Percentiles rank a stretch among this genome's conserved stretches.
These are phyloP conservation scores for Crithidia mellificae DNA, from an alignment of 208 protist genomes.

Conservation along the genomic window DNA sequence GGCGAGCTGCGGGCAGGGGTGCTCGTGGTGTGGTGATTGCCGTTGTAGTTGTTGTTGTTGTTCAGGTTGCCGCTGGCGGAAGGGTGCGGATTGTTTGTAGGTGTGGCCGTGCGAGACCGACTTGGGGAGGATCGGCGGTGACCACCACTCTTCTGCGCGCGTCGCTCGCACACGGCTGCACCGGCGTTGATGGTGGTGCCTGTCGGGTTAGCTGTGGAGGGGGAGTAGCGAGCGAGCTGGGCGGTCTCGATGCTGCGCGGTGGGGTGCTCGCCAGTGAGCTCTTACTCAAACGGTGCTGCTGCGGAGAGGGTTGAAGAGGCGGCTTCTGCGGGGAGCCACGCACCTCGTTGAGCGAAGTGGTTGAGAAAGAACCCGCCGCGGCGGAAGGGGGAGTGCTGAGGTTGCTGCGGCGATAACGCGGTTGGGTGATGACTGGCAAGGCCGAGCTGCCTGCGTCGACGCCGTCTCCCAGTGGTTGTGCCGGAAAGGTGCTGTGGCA, in stretches of 20 bases:
- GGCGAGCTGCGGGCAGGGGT: neutral
- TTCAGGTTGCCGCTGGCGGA: neutral
- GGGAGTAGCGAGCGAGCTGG: neutral
- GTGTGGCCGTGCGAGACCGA: neutral
- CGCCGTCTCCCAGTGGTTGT: neutral
- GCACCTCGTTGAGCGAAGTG: neutral
- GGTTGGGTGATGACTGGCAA: neutral
- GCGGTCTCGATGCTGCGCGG: constrained; percentile 1
- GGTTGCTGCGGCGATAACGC: neutral
- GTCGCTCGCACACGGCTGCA: neutral
- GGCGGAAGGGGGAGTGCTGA: neutral
- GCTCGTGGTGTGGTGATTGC: too few relatives aligned
- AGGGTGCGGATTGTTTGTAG: too few relatives aligned
- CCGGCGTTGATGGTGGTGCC: too few relatives aligned
- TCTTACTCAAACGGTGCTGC: constrained; percentile 2
- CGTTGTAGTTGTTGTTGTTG: too few relatives aligned
- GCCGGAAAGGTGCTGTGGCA: neutral
- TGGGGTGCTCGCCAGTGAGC: neutral
- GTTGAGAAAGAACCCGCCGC: neutral
- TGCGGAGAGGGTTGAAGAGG: neutral
- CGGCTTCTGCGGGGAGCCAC: neutral
- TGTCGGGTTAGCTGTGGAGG: neutral
- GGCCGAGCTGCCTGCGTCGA: neutral
- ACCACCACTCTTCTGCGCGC: neutral
- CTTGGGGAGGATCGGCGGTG: neutral